These are phyloP conservation scores for Jackrogersella multiformis DNA, from an alignment of 495 filamentous ascomycete genomes.

Conservation along the genomic window DNA sequence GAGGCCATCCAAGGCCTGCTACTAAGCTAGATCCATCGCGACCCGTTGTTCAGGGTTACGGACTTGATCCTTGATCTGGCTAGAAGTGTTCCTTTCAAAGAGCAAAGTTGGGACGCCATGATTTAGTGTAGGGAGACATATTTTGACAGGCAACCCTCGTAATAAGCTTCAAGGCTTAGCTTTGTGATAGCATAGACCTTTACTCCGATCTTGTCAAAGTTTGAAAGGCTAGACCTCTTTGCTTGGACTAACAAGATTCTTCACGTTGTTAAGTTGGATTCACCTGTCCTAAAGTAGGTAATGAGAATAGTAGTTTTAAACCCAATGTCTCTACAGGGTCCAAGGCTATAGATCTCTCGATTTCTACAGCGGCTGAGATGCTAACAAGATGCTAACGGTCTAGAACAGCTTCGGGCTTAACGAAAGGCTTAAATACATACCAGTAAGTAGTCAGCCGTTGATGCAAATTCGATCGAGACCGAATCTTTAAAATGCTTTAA, in stretches of 20 bases:
- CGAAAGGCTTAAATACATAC: not conserved
- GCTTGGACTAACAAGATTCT: not conserved
- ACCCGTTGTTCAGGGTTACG: slow-evolving; percentile 23
- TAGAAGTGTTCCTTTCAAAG: not conserved
- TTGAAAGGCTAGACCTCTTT: not conserved
- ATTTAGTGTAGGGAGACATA: slow-evolving; percentile 3
- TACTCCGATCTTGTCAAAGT: not conserved
- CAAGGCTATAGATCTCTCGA: not conserved
- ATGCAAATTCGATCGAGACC: not conserved
- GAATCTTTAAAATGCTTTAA: not conserved
- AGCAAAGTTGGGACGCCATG: slow-evolving; percentile 6
- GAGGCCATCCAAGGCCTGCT: slow-evolving; percentile 16
- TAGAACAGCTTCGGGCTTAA: not conserved
- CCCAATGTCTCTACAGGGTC: not conserved
- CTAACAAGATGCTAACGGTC: not conserved
- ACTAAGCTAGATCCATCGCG: slow-evolving; percentile 17
- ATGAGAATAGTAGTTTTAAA: not conserved
- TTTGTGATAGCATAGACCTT: not conserved
- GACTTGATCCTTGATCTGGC: slow-evolving; percentile 24
- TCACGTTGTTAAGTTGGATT: not conserved
- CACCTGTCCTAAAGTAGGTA: too few species aligned
- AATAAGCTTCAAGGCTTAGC: slow-evolving; percentile 4
- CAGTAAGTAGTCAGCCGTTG: not conserved
- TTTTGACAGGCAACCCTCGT: not conserved
- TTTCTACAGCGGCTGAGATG: not conserved